phyloP scores from a whole-genome alignment of 208 protist genomes.

The Strigomonas culicis region DNA sequence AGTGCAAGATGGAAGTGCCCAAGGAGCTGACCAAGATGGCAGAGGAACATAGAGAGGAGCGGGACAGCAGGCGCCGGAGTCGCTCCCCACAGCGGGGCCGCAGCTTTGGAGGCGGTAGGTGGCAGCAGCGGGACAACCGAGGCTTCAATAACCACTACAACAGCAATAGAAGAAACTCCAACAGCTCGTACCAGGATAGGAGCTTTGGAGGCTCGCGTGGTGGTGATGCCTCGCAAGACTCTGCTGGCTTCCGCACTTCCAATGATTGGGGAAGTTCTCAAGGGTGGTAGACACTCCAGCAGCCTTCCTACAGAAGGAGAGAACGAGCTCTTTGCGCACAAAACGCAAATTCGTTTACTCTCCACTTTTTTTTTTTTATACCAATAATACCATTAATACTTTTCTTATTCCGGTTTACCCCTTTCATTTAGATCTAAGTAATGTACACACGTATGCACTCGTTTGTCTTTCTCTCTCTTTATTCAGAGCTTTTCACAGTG shows the following conservation, averaged over 20 bases:
- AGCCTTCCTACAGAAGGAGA: too few species aligned
- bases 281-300: too few species aligned
- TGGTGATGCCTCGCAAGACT: too few species aligned
- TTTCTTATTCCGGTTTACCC: too few species aligned
- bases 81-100: slow-evolving; percentile 4
- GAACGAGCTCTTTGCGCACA: too few species aligned
- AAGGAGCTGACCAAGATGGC: slow-evolving; percentile 42
- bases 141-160: background rate
- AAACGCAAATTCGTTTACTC: slow-evolving; percentile 5
- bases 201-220: too few species aligned
- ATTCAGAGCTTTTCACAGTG: background rate
- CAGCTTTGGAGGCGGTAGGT: slow-evolving; percentile 3
- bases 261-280: too few species aligned
- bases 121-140: too few species aligned
- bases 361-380: slow-evolving; percentile 10
- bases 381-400: background rate
- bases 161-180: background rate
- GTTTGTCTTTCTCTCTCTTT: slow-evolving; percentile 8
- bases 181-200: too few species aligned
- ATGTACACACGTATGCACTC: background rate
- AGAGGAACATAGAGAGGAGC: slow-evolving; percentile 19
- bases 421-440: too few species aligned
- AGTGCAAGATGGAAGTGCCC: slow-evolving; percentile 59
- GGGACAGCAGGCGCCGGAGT: background rate
- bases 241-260: too few species aligned